Evolutionary conservation across 768 basidiomycete species (phyloP).

Genomic region (Russula lepida): DNA sequence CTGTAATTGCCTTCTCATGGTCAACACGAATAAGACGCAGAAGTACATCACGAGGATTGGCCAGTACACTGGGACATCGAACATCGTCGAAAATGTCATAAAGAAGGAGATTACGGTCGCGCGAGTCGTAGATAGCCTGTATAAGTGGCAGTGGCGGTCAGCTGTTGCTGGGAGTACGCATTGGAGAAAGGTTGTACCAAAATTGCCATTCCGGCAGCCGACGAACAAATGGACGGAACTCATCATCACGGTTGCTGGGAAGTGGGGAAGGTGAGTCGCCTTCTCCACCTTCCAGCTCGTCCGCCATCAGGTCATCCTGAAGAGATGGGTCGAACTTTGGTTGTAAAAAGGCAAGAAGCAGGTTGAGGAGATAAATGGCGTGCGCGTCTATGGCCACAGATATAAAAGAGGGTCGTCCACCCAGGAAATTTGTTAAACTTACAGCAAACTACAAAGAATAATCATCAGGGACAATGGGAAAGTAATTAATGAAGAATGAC

Average conservation of each 20-base stretch:
- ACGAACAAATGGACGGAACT: conserved; percentile 95
- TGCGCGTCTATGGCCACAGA: conserved; percentile 54
- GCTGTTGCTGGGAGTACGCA: neutral
- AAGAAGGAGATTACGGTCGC: conserved; percentile 76
- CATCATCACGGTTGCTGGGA: conserved; percentile 74
- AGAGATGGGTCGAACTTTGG: conserved; percentile 97
- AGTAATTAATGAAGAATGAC: conserved; percentile 27
- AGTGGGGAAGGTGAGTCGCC: conserved; percentile 41
- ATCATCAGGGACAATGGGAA: neutral
- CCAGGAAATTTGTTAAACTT: conserved; percentile 27
- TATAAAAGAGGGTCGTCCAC: neutral
- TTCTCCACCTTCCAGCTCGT: conserved; percentile 87
- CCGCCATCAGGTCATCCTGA: conserved; percentile 85
- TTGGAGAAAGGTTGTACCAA: conserved; percentile 45
- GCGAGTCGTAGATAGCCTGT: conserved; percentile 84
- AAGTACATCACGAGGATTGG: conserved; percentile 98
- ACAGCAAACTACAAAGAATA: conserved; percentile 53
- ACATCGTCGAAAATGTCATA: conserved; percentile 74
- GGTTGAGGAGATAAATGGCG: conserved; percentile 92
- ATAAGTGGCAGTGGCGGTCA: neutral
- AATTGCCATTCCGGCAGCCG: conserved; percentile 96
- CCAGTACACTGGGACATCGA: conserved; percentile 99
- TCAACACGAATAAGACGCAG: conserved; percentile 87
- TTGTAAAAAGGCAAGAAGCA: conserved; percentile 94
- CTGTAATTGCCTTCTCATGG: conserved; percentile 96